Evolutionary conservation across 2,329 filamentous ascomycete species (phyloP).

Genomic region (Raffaelea deltoideospora): DNA sequence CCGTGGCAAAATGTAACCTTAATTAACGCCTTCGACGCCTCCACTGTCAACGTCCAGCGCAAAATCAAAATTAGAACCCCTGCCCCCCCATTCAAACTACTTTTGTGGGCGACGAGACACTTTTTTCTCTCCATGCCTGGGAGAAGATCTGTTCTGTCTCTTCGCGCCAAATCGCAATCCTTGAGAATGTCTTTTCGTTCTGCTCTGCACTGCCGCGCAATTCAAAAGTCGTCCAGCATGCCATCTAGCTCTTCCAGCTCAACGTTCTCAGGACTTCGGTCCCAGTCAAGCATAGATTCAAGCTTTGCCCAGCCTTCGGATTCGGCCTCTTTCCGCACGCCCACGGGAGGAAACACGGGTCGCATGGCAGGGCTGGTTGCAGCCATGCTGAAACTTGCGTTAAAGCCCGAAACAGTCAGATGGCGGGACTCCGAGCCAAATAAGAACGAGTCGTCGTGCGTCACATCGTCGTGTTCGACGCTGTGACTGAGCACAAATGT

Average conservation of each 20-base stretch:
- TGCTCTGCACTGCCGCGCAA: too few relatives aligned
- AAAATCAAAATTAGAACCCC: too few relatives aligned
- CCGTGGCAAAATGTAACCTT: too few relatives aligned
- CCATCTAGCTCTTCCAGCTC: slow-evolving; percentile 88
- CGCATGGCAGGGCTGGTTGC: slow-evolving; percentile 43
- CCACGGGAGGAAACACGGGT: slow-evolving; percentile 24
- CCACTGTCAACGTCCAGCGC: too few relatives aligned
- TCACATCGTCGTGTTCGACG: slow-evolving; percentile 23
- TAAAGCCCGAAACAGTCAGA: slow-evolving; percentile 8
- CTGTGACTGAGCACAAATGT: slow-evolving; percentile 12
- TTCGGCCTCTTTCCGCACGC: slow-evolving; percentile 23
- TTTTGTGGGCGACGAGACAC: too few relatives aligned
- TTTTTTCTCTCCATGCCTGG: too few relatives aligned
- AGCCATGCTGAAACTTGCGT: slow-evolving; percentile 28
- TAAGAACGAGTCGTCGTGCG: slow-evolving; percentile 34
- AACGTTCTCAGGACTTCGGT: slow-evolving; percentile 70
- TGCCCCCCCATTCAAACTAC: too few relatives aligned
- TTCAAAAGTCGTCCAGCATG: slow-evolving; percentile 63
- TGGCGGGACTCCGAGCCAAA: slow-evolving; percentile 30
- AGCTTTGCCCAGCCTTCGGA: slow-evolving; percentile 28
- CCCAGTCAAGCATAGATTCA: slow-evolving; percentile 37
- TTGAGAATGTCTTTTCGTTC: too few relatives aligned
- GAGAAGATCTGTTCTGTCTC: too few relatives aligned
- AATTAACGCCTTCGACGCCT: too few relatives aligned
- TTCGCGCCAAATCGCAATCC: too few relatives aligned